These are phyloP conservation scores for Aphanomyces euteiches DNA, from an alignment of 352 stramenopile genomes.

Conservation along the genomic window DNA sequence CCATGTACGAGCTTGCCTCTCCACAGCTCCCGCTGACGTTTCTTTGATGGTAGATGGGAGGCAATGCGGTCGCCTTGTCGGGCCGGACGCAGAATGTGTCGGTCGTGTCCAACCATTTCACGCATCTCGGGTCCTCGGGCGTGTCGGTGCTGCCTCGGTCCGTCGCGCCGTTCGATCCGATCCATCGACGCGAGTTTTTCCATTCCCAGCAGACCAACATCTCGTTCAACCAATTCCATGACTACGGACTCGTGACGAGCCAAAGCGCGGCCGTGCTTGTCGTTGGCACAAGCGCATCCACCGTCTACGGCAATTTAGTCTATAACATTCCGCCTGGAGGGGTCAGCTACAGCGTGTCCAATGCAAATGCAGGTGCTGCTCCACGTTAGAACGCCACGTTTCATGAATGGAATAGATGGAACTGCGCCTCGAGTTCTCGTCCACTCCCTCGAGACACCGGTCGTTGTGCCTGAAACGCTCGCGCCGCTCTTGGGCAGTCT, in stretches of 20 bases:
- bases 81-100: conserved; percentile 49
- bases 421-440: neutral
- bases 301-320: conserved; percentile 54
- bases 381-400: no score
- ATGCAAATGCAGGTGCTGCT: conserved; percentile 10
- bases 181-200: conserved; percentile 44
- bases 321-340: conserved; percentile 40
- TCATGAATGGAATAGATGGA: neutral
- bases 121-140: conserved; percentile 49
- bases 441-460: conserved; percentile 17
- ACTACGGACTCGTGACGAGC: conserved; percentile 48
- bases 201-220: conserved; percentile 45
- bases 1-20: conserved; percentile 35
- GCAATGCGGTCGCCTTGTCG: conserved; percentile 66
- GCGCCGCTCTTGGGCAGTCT: conserved; percentile 37
- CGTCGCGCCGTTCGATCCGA: neutral
- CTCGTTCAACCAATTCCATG: conserved; percentile 73
- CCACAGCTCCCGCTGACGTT: neutral
- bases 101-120: conserved; percentile 69
- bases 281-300: conserved; percentile 46
- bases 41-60: conserved; percentile 36
- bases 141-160: conserved; percentile 44
- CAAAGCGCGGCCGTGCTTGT: conserved; percentile 59
- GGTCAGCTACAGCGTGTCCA: conserved; percentile 22
- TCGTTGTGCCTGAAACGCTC: conserved; percentile 40